Percentiles rank a stretch among this genome's conserved stretches.
phyloP scores from a whole-genome alignment of 768 basidiomycete species.

The Megacollybia marginata region DNA sequence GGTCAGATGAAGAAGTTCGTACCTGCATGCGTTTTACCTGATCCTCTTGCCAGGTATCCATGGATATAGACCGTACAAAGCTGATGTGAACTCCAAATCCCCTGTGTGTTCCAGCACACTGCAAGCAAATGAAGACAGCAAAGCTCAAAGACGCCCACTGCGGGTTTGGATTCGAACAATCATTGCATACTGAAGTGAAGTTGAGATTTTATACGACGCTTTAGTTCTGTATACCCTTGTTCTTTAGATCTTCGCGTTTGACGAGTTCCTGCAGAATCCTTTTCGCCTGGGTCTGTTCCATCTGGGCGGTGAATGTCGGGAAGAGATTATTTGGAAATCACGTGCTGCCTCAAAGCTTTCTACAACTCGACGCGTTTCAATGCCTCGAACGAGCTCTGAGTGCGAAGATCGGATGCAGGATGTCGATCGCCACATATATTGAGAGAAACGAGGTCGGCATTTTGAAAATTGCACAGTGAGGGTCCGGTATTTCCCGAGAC shows the following conservation, averaged over 20 bases:
- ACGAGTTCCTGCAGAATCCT: conserved; percentile 70
- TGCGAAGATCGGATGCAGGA: too few relatives aligned
- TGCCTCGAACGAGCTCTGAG: too few relatives aligned
- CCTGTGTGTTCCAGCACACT: conserved; percentile 78
- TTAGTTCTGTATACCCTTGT: conserved; percentile 26
- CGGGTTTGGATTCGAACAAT: conserved; percentile 86
- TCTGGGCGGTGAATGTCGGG: conserved; percentile 10
- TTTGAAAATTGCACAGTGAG: too few relatives aligned
- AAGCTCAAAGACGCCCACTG: conserved; percentile 92
- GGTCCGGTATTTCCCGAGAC: too few relatives aligned
- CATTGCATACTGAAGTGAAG: conserved; percentile 47
- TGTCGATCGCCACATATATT: too few relatives aligned
- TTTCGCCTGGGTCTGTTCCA: conserved; percentile 64
- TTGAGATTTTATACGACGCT: too few relatives aligned
- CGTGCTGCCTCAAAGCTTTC: too few relatives aligned
- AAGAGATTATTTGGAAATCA: background rate
- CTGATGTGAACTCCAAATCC: conserved; percentile 94
- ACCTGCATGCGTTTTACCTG: conserved; percentile 91
- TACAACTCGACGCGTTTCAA: too few relatives aligned
- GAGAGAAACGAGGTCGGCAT: too few relatives aligned
- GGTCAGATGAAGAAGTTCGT: conserved; percentile 10
- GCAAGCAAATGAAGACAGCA: conserved; percentile 87
- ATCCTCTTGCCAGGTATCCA: conserved; percentile 94
- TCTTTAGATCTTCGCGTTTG: conserved; percentile 62
- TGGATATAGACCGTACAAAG: conserved; percentile 89